Base-by-base conservation (phyloP, 352 stramenopile genomes). In the Phytopythium litorale region DNA sequence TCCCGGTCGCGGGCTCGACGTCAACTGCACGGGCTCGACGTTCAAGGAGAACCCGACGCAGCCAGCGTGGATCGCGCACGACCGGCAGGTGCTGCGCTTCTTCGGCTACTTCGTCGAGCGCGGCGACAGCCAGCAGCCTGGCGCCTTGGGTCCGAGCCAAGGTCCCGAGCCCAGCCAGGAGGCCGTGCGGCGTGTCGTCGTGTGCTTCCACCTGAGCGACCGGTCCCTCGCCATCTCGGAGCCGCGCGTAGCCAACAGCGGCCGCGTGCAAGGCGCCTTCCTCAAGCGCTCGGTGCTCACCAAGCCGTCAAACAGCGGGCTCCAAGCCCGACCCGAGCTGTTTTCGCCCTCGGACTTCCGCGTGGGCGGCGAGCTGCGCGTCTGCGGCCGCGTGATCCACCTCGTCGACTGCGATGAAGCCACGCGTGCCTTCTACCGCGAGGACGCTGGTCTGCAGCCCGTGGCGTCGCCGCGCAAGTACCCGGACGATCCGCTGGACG, bases 341-440 rank as follows among this genome's bases (percentile, higher is more conserved):
- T 71, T 91, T 62, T 66, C 70, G 21, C 84, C 89, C 5, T 54
- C 67, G 4, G 88, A 98, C 65, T 94, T 98, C 23, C 53, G 56
- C 25, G 71, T 98, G 21, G 89, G 91, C 13, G 71, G 79, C 18
- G 66, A 89, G 42, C 53, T 98, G 18, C 65, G 59, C 19, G 74
- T 98, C 50, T 91, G 95, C 66, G 88, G 89, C 16, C 79, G 86
- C 11, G 77, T 58, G 18, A 93, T 97, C 62, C 69, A 81, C 35
- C 77, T 98, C 18, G 88, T 97, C 3, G 92, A 98, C 64, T 96
- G 90, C 59, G 92, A 98, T 56, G 73, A 75, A 5, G 76, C 79
- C 7, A 98, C 93, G 4, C 84, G 90, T 38, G 75, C 72, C 60
- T 97, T 82, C 63, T 97, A 96, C 64, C 56, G 61, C 13, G 75